Evolutionary conservation across 2,329 filamentous ascomycete species (phyloP).

Genomic region (Paraphaeosphaeria sporulosa): DNA sequence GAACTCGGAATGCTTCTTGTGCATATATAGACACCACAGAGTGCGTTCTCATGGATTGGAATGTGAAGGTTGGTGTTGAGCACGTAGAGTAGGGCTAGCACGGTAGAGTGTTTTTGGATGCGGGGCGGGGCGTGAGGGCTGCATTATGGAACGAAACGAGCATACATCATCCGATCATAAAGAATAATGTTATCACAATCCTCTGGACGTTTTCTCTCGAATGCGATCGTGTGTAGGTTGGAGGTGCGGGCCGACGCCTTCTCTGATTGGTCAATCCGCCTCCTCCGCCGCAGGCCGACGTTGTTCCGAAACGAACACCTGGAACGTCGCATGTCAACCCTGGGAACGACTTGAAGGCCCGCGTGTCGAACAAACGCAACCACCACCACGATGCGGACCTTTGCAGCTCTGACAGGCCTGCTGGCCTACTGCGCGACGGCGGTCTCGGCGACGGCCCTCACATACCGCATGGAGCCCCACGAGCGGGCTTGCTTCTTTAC

Average conservation of each 20-base stretch:
- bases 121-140: constrained; percentile 1
- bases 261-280: constrained; percentile 27
- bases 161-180: background rate
- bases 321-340: constrained; percentile 23
- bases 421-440: constrained; percentile 74
- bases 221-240: background rate
- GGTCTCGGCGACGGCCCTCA: constrained; percentile 87
- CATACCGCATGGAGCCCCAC: constrained; percentile 87
- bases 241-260: background rate
- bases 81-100: background rate
- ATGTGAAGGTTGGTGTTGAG: constrained; percentile 4
- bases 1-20: constrained; percentile 14
- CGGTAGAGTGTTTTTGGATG: background rate
- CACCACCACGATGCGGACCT: constrained; percentile 43
- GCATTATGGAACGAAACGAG: constrained; percentile 10
- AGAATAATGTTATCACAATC: background rate
- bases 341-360: background rate
- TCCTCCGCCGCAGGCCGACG: constrained; percentile 26
- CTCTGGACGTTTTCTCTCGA: background rate
- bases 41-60: constrained; percentile 1
- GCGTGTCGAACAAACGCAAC: constrained; percentile 6
- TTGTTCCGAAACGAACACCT: constrained; percentile 36
- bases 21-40: constrained; percentile 21
- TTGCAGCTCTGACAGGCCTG: constrained; percentile 55
- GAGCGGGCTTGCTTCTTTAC: constrained; percentile 97